A percentile compares a stretch with the other conserved stretches of the same genome.
Evolutionary conservation across 2,329 filamentous ascomycete genomes (phyloP).

Genomic region (Cadophora malorum): DNA sequence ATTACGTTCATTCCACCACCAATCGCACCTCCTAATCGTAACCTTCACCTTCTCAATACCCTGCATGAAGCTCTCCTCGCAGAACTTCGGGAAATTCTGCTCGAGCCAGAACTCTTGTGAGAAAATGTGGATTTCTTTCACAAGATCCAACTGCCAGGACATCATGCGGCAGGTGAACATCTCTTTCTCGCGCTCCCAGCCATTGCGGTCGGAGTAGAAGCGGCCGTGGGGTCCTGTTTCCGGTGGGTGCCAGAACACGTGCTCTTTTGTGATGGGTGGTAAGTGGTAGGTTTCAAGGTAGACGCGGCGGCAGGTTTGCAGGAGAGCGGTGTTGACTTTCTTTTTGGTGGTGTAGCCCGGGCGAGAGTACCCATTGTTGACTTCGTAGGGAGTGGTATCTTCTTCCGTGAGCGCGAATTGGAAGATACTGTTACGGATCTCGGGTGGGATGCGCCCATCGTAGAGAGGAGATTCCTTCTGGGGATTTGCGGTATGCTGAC

Average conservation of each 20-base stretch:
- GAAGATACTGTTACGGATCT: constrained; percentile 37
- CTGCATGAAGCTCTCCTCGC: constrained; percentile 24
- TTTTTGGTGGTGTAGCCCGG: constrained; percentile 32
- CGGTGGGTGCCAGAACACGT: constrained; percentile 35
- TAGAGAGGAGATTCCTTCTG: constrained; percentile 34
- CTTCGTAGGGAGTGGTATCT: neutral
- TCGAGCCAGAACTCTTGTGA: constrained; percentile 40
- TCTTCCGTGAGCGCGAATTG: constrained; percentile 32
- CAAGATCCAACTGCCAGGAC: constrained; percentile 27
- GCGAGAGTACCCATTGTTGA: constrained; percentile 26
- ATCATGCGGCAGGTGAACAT: constrained; percentile 25
- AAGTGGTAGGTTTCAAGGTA: constrained; percentile 40
- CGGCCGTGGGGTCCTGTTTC: constrained; percentile 19
- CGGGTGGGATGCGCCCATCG: constrained; percentile 36
- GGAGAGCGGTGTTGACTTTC: constrained; percentile 30
- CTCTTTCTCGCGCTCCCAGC: constrained; percentile 16
- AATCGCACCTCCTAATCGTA: constrained; percentile 39
- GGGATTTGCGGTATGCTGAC: constrained; percentile 17
- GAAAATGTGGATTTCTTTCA: constrained; percentile 32
- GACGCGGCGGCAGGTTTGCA: constrained; percentile 35
- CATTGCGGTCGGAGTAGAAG: neutral
- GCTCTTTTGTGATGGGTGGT: constrained; percentile 30
- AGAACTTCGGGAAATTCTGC: constrained; percentile 24
- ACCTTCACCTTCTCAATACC: constrained; percentile 36
- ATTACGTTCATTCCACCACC: constrained; percentile 40